phyloP scores from a whole-genome alignment of 495 filamentous ascomycete genomes.

The Penicillium goetzii region DNA sequence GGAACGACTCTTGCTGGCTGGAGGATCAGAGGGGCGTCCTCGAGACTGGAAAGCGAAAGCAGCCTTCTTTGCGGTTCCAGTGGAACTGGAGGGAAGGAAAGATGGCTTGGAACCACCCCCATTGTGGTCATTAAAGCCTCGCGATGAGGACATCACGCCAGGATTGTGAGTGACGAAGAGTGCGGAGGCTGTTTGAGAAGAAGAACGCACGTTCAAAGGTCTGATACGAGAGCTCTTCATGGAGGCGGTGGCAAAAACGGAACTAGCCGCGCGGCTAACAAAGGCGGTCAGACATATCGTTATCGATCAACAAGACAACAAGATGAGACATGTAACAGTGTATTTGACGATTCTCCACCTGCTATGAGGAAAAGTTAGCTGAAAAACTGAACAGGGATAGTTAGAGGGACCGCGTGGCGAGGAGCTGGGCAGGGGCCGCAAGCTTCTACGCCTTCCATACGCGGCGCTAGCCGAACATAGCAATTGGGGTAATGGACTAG shows the following conservation, averaged over 20 bases:
- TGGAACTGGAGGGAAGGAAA: conserved; percentile 35
- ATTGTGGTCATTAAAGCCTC: conserved; percentile 10
- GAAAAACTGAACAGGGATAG: too few species aligned
- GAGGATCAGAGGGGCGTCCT: conserved; percentile 23
- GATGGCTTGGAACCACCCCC: conserved; percentile 31
- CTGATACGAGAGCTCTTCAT: conserved; percentile 21
- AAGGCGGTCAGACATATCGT: neutral
- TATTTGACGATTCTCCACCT: too few species aligned
- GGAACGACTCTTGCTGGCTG: conserved; percentile 25
- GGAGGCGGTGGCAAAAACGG: conserved; percentile 32
- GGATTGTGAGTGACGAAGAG: conserved; percentile 2
- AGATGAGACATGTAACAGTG: too few species aligned
- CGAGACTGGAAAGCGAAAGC: conserved; percentile 41
- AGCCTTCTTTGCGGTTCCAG: conserved; percentile 35
- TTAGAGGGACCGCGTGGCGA: too few species aligned
- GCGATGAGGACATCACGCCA: conserved; percentile 30
- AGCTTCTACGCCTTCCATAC: too few species aligned
- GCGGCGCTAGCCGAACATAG: too few species aligned
- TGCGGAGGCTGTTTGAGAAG: neutral
- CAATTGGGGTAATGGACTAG: too few species aligned
- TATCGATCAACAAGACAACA: neutral
- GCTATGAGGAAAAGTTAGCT: too few species aligned
- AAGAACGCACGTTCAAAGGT: conserved; percentile 7
- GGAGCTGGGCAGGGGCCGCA: too few species aligned
- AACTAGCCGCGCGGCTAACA: conserved; percentile 1